phyloP scores from a whole-genome alignment of 352 stramenopile species.

The Globisporangium polare region DNA sequence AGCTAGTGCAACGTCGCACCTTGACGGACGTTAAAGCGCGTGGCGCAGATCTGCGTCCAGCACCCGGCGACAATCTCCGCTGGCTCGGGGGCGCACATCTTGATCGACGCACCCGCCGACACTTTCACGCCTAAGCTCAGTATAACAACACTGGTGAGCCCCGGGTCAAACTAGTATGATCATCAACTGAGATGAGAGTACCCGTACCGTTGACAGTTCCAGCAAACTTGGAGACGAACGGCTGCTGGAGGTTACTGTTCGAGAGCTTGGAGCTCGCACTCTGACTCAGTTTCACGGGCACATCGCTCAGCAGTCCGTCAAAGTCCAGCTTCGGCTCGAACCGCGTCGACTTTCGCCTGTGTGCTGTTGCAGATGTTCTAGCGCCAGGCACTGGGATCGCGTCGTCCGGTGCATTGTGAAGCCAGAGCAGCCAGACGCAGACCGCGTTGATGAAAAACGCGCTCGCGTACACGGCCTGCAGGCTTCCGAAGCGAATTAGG shows the following conservation, averaged over 20 bases:
- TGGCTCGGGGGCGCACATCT: constrained; percentile 36
- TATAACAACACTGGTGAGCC: background rate
- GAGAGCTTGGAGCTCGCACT: constrained; percentile 5
- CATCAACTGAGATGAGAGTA: background rate
- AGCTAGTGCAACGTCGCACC: constrained; percentile 18
- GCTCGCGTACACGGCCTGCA: constrained; percentile 20
- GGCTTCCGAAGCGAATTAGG: constrained; percentile 38
- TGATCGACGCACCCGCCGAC: constrained; percentile 51
- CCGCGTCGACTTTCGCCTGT: background rate
- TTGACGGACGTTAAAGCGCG: constrained; percentile 80
- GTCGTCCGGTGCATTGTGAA: constrained; percentile 15
- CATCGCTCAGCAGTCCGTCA: background rate
- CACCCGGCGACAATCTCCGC: constrained; percentile 33
- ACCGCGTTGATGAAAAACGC: constrained; percentile 37
- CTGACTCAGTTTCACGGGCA: constrained; percentile 1
- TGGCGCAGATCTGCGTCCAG: constrained; percentile 65
- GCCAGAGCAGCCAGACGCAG: constrained; percentile 42
- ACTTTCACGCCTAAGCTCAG: constrained; percentile 27
- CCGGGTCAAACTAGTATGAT: background rate
- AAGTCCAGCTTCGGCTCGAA: constrained; percentile 8
- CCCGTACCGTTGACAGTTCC: constrained; percentile 12
- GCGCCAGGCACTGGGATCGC: background rate
- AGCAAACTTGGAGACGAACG: constrained; percentile 7
- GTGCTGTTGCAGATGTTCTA: background rate
- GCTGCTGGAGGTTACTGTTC: constrained; percentile 5